Base-by-base conservation (phyloP, 2,329 filamentous ascomycete species). In the Xylariaceae sp. region DNA sequence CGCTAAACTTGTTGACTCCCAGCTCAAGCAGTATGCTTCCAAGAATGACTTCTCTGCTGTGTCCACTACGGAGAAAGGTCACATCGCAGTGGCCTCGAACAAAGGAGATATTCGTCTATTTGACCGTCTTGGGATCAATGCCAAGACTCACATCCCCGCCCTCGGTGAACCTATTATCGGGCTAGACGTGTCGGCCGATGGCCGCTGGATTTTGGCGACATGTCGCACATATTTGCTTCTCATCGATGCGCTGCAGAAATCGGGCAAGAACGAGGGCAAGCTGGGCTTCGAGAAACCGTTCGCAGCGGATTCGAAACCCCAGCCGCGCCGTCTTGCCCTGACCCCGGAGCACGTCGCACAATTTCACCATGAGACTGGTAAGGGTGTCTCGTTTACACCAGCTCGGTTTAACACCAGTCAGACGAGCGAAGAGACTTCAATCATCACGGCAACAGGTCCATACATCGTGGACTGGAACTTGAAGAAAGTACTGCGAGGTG, bases 41-140 rank as follows among this genome's bases (percentile, higher is more conserved):
- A 97, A 97, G 81, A 97, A 97, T 67, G 91, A 95, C 66, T 99
- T 99, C 73, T 96, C 91, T 0, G 87, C 92, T 11, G 81, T 95
- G 31, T 90, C 94, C 4, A 97, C 94, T 0, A 99, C 94, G 0
- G 91, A 95, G 67, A 92, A 97, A 74, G 94, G 94, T 8, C 95
- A 96, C 68, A 91, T 99, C 60, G 94, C 94, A 3, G 91, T 99
- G 6, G 92, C 94, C 0, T 96, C 91, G 51, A 95, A 95, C 76
- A 99, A 99, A 77, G 94, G 94, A 64, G 94, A 99, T 64, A 91
- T 99, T 59, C 89, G 94, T 52, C 84, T 99, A 65, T 99, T 99
- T 66, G 94, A 99, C 70, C 88, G 91, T 19, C 83, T 99, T 2
- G 94, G 94, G 11, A 95, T 97, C 74, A 95, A 96, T 63, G 94